These are phyloP conservation scores for Eleusine coracana DNA, from an alignment of 176 grass and related monocot species.

Conservation along the genomic window DNA sequence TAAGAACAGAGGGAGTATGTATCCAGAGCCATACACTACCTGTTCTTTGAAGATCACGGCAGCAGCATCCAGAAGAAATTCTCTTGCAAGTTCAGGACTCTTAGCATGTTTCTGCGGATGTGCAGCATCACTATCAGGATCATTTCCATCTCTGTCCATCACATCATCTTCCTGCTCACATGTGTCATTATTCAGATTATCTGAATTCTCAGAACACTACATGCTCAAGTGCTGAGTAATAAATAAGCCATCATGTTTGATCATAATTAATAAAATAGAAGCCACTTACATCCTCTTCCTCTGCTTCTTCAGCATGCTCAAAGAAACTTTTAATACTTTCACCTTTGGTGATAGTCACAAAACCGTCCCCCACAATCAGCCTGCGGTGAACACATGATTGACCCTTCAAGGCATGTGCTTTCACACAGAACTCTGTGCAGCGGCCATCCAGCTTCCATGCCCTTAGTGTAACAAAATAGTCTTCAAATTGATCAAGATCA, in stretches of 20 bases:
- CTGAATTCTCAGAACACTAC: conserved; percentile 14
- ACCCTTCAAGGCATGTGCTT: conserved; percentile 92
- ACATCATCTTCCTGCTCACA: conserved; percentile 76
- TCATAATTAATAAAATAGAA: conserved; percentile 8
- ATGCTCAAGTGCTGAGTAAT: not conserved
- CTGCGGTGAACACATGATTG: conserved; percentile 83
- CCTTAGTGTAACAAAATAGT: conserved; percentile 67
- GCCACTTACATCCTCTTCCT: conserved; percentile 88
- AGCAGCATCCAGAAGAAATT: conserved; percentile 93
- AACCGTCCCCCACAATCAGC: conserved; percentile 70
- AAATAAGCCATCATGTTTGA: not conserved
- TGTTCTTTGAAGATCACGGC: conserved; percentile 94
- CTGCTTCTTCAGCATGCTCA: conserved; percentile 89
- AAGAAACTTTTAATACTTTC: conserved; percentile 79
- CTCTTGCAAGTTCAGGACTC: conserved; percentile 95
- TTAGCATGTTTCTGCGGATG: conserved; percentile 92
- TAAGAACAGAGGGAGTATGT: not conserved
- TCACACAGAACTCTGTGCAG: conserved; percentile 68
- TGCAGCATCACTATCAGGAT: conserved; percentile 59
- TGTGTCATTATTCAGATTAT: conserved; percentile 28
- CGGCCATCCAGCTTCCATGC: conserved; percentile 57
- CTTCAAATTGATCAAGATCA: conserved; percentile 57
- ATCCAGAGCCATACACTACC: conserved; percentile 35
- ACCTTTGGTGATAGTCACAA: conserved; percentile 75
- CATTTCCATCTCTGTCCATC: conserved; percentile 85